phyloP scores from a whole-genome alignment of 192 early-diverging fungal species.

The Backusella tarrabulga region DNA sequence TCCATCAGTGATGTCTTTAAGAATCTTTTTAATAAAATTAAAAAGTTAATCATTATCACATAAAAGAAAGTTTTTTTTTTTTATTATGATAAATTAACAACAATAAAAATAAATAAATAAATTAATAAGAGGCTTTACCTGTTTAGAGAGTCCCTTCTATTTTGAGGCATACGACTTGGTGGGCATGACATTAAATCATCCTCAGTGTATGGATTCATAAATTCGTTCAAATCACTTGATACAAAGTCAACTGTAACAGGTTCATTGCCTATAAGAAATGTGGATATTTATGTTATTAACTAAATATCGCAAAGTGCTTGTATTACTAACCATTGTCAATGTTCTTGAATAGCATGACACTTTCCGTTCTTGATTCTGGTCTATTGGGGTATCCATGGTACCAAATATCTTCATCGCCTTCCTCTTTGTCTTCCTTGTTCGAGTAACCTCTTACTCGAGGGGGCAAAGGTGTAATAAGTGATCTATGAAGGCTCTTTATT shows the following conservation, averaged over 20 bases:
- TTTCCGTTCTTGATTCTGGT: constrained; percentile 14
- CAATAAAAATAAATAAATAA: neutral
- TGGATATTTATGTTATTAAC: neutral
- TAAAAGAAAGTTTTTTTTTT: neutral
- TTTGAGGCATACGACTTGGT: neutral
- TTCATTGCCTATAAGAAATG: constrained; percentile 8
- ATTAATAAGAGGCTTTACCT: neutral
- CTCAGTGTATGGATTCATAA: neutral
- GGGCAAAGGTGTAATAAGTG: neutral
- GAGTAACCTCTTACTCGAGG: neutral
- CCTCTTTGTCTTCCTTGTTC: neutral
- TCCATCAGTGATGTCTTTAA: neutral
- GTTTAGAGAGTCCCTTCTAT: neutral
- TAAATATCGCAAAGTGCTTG: neutral
- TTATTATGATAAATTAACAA: neutral
- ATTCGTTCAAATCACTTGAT: constrained; percentile 20
- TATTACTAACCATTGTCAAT: constrained; percentile 14
- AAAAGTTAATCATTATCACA: neutral
- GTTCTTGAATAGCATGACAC: constrained; percentile 23
- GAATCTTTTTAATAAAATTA: neutral
- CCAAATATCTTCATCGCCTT: neutral
- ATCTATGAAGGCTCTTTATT: neutral
- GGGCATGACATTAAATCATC: constrained; percentile 13
- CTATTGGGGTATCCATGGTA: neutral
- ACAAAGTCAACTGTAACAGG: constrained; percentile 16